Evolutionary conservation across 2,329 filamentous ascomycete species (phyloP).

Genomic region (Microthyrium microscopicum): DNA sequence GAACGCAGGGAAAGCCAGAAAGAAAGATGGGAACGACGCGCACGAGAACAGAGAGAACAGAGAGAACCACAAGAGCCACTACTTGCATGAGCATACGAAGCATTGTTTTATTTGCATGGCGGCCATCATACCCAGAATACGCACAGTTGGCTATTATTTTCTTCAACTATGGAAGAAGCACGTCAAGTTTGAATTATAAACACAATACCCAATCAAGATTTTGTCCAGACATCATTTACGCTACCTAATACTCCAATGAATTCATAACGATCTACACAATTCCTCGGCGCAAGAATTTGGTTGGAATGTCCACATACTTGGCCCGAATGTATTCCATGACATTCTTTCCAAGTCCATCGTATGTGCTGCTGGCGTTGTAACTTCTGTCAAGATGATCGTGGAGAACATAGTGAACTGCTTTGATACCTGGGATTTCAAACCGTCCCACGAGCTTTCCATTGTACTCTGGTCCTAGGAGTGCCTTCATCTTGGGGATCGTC

Average conservation of each 20-base stretch:
- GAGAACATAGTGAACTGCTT: constrained; percentile 5
- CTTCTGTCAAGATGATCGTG: constrained; percentile 4
- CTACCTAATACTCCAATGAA: neutral
- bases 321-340: constrained; percentile 7
- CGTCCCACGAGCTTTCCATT: constrained; percentile 10
- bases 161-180: too few relatives aligned
- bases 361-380: constrained; percentile 1
- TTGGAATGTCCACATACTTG: constrained; percentile 5
- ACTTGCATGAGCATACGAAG: too few relatives aligned
- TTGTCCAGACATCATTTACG: too few relatives aligned
- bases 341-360: constrained; percentile 5
- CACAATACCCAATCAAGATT: too few relatives aligned
- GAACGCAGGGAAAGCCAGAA: constrained; percentile 16
- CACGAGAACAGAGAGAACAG: constrained; percentile 13
- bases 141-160: too few relatives aligned
- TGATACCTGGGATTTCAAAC: constrained; percentile 8
- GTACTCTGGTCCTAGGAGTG: constrained; percentile 13
- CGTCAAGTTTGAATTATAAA: too few relatives aligned
- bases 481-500: constrained; percentile 11
- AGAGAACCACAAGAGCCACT: too few relatives aligned
- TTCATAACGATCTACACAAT: constrained; percentile 2
- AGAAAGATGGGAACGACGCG: constrained; percentile 16
- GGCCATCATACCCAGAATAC: too few relatives aligned
- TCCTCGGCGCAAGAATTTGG: constrained; percentile 2
- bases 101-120: too few relatives aligned